Conservation (phyloP, 2,329 filamentous ascomycete species). For the Sporothrix schenckii region DNA sequence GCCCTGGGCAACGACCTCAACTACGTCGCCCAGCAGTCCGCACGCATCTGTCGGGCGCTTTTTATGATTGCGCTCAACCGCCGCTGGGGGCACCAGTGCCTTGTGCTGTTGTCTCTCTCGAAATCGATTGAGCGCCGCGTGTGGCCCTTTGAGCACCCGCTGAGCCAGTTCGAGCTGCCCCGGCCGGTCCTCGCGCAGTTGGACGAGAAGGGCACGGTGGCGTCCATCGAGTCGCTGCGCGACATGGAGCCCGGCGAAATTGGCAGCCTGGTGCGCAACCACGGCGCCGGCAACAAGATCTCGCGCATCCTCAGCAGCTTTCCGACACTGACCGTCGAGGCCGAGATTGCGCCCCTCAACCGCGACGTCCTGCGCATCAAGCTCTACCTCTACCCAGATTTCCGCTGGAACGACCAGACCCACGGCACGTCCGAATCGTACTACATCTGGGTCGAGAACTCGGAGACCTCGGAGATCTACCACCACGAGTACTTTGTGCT, state of each 20-base stretch:
- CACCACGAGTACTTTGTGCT: slow-evolving; percentile 97
- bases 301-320: slow-evolving; percentile 84
- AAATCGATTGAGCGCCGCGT: slow-evolving; percentile 97
- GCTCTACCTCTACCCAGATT: slow-evolving; percentile 83
- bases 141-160: slow-evolving; percentile 92
- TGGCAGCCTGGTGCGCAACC: slow-evolving; percentile 86
- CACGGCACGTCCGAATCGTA: slow-evolving; percentile 95
- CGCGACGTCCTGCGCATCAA: slow-evolving; percentile 91
- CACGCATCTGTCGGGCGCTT: slow-evolving; percentile 87
- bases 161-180: slow-evolving; percentile 92
- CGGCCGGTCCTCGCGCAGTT: slow-evolving; percentile 81
- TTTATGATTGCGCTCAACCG: slow-evolving; percentile 98
- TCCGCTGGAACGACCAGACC: slow-evolving; percentile 89
- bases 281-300: slow-evolving; percentile 81
- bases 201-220: slow-evolving; percentile 61
- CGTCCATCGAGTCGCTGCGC: slow-evolving; percentile 76
- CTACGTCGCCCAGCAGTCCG: slow-evolving; percentile 94
- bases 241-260: slow-evolving; percentile 95
- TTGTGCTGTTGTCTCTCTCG: slow-evolving; percentile 85
- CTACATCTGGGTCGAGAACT: slow-evolving; percentile 99
- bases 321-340: slow-evolving; percentile 85
- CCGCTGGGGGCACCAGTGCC: slow-evolving; percentile 92
- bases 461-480: slow-evolving; percentile 95
- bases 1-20: slow-evolving; percentile 88
- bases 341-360: slow-evolving; percentile 93